phyloP scores from a whole-genome alignment of 352 stramenopile species.

The Paralagenidium karlingii region DNA sequence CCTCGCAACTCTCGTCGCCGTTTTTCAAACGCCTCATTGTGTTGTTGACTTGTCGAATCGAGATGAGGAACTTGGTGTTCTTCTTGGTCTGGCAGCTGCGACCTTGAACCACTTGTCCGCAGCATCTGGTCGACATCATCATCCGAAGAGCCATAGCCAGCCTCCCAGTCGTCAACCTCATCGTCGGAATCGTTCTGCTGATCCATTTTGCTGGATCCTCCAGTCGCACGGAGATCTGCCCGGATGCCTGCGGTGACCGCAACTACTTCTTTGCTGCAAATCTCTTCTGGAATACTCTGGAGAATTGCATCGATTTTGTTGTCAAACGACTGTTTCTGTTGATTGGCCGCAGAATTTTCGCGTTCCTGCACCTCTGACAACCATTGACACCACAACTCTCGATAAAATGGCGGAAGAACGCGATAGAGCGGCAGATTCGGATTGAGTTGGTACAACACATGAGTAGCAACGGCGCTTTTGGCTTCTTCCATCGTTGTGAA shows the following conservation, averaged over 20 bases:
- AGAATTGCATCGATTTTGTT: slow-evolving; percentile 36
- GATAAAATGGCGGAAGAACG: slow-evolving; percentile 80
- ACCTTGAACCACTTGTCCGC: slow-evolving; percentile 1
- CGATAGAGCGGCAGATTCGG: slow-evolving; percentile 79
- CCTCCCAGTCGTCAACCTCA: slow-evolving; percentile 60
- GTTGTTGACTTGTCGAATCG: not conserved
- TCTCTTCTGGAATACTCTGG: slow-evolving; percentile 27
- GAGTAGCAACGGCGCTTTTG: slow-evolving; percentile 66
- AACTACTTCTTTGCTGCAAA: slow-evolving; percentile 35
- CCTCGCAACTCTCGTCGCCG: slow-evolving; percentile 14
- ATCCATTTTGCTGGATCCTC: slow-evolving; percentile 6
- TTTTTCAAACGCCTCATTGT: slow-evolving; percentile 1
- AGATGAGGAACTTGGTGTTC: not conserved
- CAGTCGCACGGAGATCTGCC: too few relatives aligned
- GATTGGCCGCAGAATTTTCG: slow-evolving; percentile 15
- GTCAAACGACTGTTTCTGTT: slow-evolving; percentile 35
- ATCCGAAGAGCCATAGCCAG: slow-evolving; percentile 15
- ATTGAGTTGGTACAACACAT: slow-evolving; percentile 80
- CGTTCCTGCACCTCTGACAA: slow-evolving; percentile 19
- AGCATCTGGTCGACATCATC: not conserved
- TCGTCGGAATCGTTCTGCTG: slow-evolving; percentile 1
- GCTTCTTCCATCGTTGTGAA: slow-evolving; percentile 55
- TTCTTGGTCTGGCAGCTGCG: slow-evolving; percentile 1
- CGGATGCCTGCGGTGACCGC: too few relatives aligned
- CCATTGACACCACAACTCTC: slow-evolving; percentile 81